A percentile compares a stretch with the other conserved stretches of the same genome.
phyloP scores from a whole-genome alignment of 2,329 filamentous ascomycete genomes.

The Cercospora sp. region DNA sequence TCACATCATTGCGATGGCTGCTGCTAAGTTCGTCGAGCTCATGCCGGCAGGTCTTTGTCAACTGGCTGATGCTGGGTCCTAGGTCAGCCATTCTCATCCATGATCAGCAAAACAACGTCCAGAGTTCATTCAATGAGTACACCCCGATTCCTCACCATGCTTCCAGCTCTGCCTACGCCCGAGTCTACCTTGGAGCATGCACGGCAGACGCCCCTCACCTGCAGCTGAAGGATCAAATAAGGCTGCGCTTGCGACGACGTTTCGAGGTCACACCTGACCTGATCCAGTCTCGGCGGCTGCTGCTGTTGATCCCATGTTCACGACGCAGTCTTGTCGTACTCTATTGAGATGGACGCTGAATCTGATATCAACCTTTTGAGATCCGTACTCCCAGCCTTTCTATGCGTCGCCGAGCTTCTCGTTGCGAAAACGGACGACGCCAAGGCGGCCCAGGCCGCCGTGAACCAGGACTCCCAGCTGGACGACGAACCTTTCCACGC shows the following conservation, averaged over 20 bases:
- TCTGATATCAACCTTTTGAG: neutral
- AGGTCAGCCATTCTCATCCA: neutral
- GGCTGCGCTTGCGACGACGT: neutral
- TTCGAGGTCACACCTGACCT: neutral
- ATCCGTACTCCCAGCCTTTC: neutral
- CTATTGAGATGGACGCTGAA: neutral
- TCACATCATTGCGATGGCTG: neutral
- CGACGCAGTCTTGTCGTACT: neutral
- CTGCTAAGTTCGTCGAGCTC: neutral
- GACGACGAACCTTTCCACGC: neutral
- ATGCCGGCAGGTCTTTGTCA: neutral
- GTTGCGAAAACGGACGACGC: neutral
- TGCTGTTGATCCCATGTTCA: neutral
- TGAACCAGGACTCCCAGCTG: neutral
- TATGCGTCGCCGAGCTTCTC: neutral
- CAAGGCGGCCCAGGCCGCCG: neutral
- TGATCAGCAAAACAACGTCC: neutral
- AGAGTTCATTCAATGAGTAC: neutral
- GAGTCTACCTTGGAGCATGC: neutral
- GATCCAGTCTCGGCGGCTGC: neutral
- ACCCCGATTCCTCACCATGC: neutral
- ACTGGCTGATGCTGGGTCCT: neutral
- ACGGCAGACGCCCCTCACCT: neutral
- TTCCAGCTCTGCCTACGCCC: neutral
- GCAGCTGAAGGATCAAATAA: neutral